Conservation (phyloP, 306 rosid species). For the Betula pendula region DNA sequence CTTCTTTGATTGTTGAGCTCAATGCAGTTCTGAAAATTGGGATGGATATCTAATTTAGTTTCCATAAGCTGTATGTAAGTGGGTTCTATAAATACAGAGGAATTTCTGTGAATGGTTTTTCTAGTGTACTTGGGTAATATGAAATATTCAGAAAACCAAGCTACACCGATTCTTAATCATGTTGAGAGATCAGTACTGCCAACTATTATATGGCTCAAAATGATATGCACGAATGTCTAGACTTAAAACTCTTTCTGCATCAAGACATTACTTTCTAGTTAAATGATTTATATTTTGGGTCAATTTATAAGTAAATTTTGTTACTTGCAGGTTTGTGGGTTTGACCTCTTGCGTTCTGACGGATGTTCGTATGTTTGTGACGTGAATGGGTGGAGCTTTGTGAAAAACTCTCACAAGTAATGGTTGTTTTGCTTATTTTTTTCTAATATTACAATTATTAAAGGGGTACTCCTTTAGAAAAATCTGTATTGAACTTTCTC, state of each 20-base stretch:
- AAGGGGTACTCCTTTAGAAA: slow-evolving; percentile 3
- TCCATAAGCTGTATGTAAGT: neutral
- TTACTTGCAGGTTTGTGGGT: slow-evolving; percentile 87
- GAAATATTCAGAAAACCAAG: neutral
- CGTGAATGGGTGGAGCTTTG: slow-evolving; percentile 99
- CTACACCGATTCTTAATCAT: neutral
- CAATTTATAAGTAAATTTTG: slow-evolving; percentile 25
- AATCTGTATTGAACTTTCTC: neutral
- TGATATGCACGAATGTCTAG: neutral
- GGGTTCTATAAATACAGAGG: neutral
- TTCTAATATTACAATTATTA: slow-evolving; percentile 20
- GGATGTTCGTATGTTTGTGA: slow-evolving; percentile 98
- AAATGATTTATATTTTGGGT: slow-evolving; percentile 19
- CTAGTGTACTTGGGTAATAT: neutral
- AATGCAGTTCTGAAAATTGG: neutral
- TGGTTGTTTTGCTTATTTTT: neutral
- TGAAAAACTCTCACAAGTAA: slow-evolving; percentile 96
- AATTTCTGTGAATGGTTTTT: neutral
- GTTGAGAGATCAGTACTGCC: neutral
- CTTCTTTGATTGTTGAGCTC: neutral
- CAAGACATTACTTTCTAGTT: neutral
- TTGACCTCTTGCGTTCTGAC: slow-evolving; percentile 92
- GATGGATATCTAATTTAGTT: neutral
- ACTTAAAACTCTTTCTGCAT: neutral
- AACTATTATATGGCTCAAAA: neutral